Evolutionary conservation across 805 yeast species (phyloP).

Genomic region (Starmerella riodocensis): DNA sequence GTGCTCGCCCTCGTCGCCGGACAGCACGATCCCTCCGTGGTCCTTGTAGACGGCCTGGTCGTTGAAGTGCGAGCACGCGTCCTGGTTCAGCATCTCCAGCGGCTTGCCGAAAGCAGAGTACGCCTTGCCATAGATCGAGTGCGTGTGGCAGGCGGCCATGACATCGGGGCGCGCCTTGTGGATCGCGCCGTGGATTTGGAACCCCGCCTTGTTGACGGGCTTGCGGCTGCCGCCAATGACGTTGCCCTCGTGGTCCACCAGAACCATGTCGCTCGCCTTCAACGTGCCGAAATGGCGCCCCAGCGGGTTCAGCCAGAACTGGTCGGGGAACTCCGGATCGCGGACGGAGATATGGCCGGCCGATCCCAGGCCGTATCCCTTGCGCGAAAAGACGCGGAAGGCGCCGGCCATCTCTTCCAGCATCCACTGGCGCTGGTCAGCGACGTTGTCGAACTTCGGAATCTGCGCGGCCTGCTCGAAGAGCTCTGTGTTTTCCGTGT

Average conservation of each 20-base stretch:
- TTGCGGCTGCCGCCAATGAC: slow-evolving; percentile 46
- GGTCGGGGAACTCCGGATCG: slow-evolving; percentile 67
- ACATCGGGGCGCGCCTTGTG: slow-evolving; percentile 60
- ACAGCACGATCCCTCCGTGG: slow-evolving; percentile 72
- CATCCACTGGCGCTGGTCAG: slow-evolving; percentile 21
- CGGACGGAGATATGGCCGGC: slow-evolving; percentile 81
- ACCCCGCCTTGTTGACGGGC: slow-evolving; percentile 56
- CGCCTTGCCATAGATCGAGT: slow-evolving; percentile 51
- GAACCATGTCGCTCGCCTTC: slow-evolving; percentile 50
- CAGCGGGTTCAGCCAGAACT: slow-evolving; percentile 84
- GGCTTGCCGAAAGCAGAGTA: slow-evolving; percentile 52
- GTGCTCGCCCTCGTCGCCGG: slow-evolving; percentile 46
- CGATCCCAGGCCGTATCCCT: slow-evolving; percentile 60
- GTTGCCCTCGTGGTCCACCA: slow-evolving; percentile 48
- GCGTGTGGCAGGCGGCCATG: slow-evolving; percentile 61
- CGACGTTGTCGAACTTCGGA: slow-evolving; percentile 16
- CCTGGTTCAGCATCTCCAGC: slow-evolving; percentile 71
- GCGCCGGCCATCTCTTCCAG: slow-evolving; percentile 70
- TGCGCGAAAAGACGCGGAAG: slow-evolving; percentile 68
- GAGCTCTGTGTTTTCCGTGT: slow-evolving; percentile 9
- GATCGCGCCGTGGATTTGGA: slow-evolving; percentile 53
- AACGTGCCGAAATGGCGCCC: slow-evolving; percentile 59
- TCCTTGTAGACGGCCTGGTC: slow-evolving; percentile 50
- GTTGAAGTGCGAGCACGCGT: slow-evolving; percentile 54
- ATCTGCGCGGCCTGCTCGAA: slow-evolving; percentile 7